Conservation (phyloP, 75 land plant genomes). For the Chamaecyparis obtusa region DNA sequence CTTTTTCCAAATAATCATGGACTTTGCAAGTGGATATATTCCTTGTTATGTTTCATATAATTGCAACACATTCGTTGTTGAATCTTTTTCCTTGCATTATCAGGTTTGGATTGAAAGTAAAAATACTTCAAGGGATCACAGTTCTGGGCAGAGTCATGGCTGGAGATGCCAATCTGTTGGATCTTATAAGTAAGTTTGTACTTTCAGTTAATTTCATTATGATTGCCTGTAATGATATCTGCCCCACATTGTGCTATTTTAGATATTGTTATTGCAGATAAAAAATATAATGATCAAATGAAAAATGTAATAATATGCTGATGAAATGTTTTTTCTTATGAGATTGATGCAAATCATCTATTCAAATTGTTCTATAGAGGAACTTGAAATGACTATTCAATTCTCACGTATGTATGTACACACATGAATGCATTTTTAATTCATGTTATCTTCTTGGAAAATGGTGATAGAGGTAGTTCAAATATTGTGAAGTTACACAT, state of each 20-base stretch:
- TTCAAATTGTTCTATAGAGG: neutral
- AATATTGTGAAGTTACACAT: neutral
- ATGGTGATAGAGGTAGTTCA: neutral
- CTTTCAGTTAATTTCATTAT: neutral
- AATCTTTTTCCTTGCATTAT: neutral
- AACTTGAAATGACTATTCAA: neutral
- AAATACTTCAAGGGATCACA: neutral
- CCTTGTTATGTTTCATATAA: neutral
- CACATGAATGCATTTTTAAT: neutral
- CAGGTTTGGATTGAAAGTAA: neutral
- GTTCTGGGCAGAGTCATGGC: conserved; percentile 17
- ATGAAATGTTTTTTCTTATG: neutral
- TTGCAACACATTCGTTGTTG: neutral
- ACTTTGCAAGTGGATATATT: neutral
- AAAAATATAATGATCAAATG: neutral
- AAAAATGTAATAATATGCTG: neutral
- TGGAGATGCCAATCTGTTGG: conserved; percentile 93
- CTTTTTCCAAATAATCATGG: neutral
- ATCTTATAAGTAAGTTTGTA: conserved; percentile 71
- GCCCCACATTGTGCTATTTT: neutral
- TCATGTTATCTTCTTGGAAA: neutral
- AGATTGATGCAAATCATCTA: neutral
- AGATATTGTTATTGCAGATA: neutral
- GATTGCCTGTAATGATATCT: neutral
- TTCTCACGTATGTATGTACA: neutral